These are phyloP conservation scores for Micractinium conductrix DNA, from an alignment of 139 green algal genomes.

Conservation along the genomic window DNA sequence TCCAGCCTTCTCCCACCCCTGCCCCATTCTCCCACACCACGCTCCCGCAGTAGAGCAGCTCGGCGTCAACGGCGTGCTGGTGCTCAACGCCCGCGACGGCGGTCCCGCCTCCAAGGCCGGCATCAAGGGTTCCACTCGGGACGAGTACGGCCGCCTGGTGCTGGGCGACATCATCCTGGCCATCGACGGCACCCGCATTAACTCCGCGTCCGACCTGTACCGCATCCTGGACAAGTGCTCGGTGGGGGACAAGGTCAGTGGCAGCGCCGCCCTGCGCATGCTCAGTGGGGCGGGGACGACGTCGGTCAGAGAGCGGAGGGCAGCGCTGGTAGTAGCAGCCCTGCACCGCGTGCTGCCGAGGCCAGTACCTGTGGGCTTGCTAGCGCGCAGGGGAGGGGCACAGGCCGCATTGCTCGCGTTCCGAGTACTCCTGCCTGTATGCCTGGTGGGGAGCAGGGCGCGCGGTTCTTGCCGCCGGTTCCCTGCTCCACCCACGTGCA, in stretches of 20 bases:
- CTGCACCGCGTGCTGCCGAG: no score
- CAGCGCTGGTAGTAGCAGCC: no score
- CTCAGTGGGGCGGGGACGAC: neutral
- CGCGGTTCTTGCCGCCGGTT: neutral
- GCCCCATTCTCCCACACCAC: neutral
- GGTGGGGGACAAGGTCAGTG: slow-evolving; percentile 62
- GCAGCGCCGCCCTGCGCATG: neutral
- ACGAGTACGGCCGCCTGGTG: slow-evolving; percentile 72
- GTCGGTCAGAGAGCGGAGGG: no score
- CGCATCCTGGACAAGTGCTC: slow-evolving; percentile 72
- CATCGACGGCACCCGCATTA: slow-evolving; percentile 66
- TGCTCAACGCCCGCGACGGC: slow-evolving; percentile 75
- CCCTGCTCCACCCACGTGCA: neutral
- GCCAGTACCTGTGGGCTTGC: no score
- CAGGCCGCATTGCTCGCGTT: neutral
- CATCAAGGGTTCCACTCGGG: slow-evolving; percentile 75
- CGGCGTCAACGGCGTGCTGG: slow-evolving; percentile 82
- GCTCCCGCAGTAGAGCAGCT: slow-evolving; percentile 49
- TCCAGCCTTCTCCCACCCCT: no score
- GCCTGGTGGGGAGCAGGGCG: neutral
- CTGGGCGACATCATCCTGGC: slow-evolving; percentile 89
- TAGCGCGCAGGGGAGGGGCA: neutral
- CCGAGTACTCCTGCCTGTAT: neutral
- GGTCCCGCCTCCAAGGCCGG: slow-evolving; percentile 81
- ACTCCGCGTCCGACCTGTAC: slow-evolving; percentile 80